Evolutionary conservation across 2,329 filamentous ascomycete genomes (phyloP).

Genomic region (Alternaria triticina): DNA sequence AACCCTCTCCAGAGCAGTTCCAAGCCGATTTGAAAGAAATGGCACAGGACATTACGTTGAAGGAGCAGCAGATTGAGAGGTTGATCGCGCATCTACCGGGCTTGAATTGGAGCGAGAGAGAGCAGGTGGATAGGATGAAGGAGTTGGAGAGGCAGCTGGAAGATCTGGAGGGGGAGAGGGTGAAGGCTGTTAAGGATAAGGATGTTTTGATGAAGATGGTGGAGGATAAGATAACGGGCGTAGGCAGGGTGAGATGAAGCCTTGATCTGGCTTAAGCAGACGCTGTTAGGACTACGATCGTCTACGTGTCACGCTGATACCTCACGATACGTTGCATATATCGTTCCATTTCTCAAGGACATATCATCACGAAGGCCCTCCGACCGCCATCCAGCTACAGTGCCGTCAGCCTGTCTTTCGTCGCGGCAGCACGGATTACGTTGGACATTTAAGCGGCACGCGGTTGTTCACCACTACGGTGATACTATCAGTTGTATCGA

Average conservation of each 20-base stretch:
- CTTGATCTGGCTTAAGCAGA: background rate
- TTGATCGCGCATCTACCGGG: conserved; percentile 78
- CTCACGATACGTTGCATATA: background rate
- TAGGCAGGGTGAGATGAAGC: conserved; percentile 25
- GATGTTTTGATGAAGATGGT: conserved; percentile 53
- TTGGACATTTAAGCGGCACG: background rate
- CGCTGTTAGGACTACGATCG: background rate
- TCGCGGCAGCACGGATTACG: background rate
- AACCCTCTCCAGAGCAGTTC: conserved; percentile 53
- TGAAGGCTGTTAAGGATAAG: conserved; percentile 51
- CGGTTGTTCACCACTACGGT: background rate
- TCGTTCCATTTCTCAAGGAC: background rate
- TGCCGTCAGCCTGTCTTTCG: background rate
- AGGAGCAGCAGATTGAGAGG: conserved; percentile 83
- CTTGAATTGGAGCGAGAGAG: conserved; percentile 76
- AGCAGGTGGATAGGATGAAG: conserved; percentile 69
- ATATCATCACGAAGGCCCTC: background rate
- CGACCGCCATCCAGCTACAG: background rate
- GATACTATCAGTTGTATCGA: background rate
- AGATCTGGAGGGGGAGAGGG: conserved; percentile 50
- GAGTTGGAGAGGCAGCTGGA: conserved; percentile 53
- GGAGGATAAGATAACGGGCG: conserved; percentile 54
- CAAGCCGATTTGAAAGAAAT: conserved; percentile 74
- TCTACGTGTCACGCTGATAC: background rate
- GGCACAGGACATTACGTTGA: conserved; percentile 76